Evolutionary conservation across 305 asterid genomes (phyloP), one percentile per base, ranked within the genome.

Genomic region (Withania somnifera): DNA sequence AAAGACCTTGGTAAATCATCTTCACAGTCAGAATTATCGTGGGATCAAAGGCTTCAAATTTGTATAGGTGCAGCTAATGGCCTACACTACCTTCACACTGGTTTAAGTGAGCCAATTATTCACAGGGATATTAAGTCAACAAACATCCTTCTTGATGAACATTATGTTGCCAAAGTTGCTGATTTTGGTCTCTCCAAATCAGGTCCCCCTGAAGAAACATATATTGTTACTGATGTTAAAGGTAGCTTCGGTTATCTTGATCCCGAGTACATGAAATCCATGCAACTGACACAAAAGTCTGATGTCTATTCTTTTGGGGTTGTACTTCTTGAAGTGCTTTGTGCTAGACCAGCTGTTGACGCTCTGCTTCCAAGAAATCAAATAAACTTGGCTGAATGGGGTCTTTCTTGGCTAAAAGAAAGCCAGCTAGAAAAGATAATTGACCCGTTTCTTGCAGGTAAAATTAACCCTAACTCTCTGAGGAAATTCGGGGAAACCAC

Each of bases 51-150:
- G 87, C 91, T 91, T 34, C 67, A 81, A 40, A 87, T 90, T 2
- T 91, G 95, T 85, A 88, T 90, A 5, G 93, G 90, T 22, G 95
- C 95, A n/a, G 93, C 93, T 0, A 81, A 79, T 47, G 95, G 94
- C 7, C 34, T 91, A 19, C 82, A 88, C 36, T 91, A 91, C 52
- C 92, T 91, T 60, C 95, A 91, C 83, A 78, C 91, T 3, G 90
- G 93, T 11, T 83, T 90, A 1, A 82, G 40, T 14, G 85, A 86
- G 63, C 81, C 89, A 10, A 85, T 88, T 71, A 89, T 89, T 54
- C 93, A 91, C 36, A 84, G 94, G 57, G 96, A 91, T 77, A 86
- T 90, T 19, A 90, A 92, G 83, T 90, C 93, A 1, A 91, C 92
- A 1, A 91, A 91, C 81, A 91, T 90, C 52, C 88, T 91, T 64